These are phyloP conservation scores for Daldinia eschscholtzii DNA, from an alignment of 2,329 filamentous ascomycete genomes.

Conservation along the genomic window DNA sequence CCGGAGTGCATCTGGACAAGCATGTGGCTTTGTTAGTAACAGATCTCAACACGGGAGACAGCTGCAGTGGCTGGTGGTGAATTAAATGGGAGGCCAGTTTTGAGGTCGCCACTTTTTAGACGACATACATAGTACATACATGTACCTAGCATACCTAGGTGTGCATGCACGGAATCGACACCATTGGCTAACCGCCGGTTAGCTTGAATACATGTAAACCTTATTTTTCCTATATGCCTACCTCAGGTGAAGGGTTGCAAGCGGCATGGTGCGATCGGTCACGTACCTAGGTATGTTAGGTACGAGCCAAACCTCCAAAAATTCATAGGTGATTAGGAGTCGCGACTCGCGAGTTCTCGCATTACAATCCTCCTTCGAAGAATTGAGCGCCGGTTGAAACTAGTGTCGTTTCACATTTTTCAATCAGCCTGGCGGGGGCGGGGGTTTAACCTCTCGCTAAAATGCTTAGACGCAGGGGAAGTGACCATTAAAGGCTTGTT, in stretches of 20 bases:
- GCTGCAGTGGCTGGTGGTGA: slow-evolving; percentile 24
- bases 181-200: not conserved
- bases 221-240: not conserved
- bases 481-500: slow-evolving; percentile 21
- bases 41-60: not conserved
- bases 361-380: slow-evolving; percentile 13
- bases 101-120: slow-evolving; percentile 9
- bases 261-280: slow-evolving; percentile 6
- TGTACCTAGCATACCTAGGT: not conserved
- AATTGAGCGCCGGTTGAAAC: slow-evolving; percentile 37
- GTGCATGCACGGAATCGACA: not conserved
- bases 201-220: not conserved
- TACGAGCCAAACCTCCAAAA: not conserved
- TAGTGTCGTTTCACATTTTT: slow-evolving; percentile 37
- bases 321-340: slow-evolving; percentile 6
- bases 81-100: slow-evolving; percentile 11
- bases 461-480: slow-evolving; percentile 27
- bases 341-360: not conserved
- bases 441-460: slow-evolving; percentile 40
- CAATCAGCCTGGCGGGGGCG: slow-evolving; percentile 28
- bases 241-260: not conserved
- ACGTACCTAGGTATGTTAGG: not conserved
- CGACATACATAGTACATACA: not conserved
- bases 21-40: not conserved
- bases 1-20: not conserved